These are phyloP conservation scores for Rachicladosporium sp. DNA, from an alignment of 2,329 filamentous ascomycete species.

Conservation along the genomic window DNA sequence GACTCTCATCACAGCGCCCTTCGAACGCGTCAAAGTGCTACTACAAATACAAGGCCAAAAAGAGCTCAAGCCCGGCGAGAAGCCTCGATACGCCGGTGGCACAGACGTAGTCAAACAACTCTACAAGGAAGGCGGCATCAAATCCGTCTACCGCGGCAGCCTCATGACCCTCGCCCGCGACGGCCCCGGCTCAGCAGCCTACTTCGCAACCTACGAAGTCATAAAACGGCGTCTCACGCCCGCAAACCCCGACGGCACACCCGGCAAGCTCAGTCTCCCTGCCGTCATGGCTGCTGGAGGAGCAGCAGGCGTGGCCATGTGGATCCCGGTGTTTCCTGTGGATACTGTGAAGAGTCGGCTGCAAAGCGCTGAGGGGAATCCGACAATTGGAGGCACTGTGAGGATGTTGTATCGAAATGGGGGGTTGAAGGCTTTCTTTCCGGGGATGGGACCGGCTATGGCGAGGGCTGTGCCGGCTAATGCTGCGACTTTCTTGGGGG, in stretches of 20 bases:
- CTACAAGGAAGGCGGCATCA: conserved; percentile 79
- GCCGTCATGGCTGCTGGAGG: conserved; percentile 82
- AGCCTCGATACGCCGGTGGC: conserved; percentile 80
- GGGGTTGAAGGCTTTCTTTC: conserved; percentile 88
- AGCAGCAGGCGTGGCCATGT: conserved; percentile 92
- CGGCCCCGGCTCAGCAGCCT: conserved; percentile 82
- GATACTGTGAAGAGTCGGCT: conserved; percentile 92
- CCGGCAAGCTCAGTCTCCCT: conserved; percentile 66
- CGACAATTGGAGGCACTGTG: conserved; percentile 69
- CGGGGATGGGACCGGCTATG: conserved; percentile 84
- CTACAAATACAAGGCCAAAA: conserved; percentile 95
- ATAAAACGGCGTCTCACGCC: conserved; percentile 83
- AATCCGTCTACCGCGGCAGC: conserved; percentile 83
- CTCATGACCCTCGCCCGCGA: conserved; percentile 87
- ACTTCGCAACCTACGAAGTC: conserved; percentile 95
- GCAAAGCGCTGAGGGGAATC: conserved; percentile 79
- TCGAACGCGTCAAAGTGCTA: conserved; percentile 97
- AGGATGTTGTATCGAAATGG: conserved; percentile 70
- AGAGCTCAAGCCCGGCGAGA: conserved; percentile 70
- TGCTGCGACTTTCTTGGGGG: conserved; percentile 82
- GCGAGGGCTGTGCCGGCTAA: conserved; percentile 91
- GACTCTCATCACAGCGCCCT: conserved; percentile 96
- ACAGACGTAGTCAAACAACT: conserved; percentile 85
- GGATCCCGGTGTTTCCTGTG: conserved; percentile 95
- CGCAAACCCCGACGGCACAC: conserved; percentile 54